Conservation (phyloP, 2,329 filamentous ascomycete genomes). For the Colletotrichum sp. region DNA sequence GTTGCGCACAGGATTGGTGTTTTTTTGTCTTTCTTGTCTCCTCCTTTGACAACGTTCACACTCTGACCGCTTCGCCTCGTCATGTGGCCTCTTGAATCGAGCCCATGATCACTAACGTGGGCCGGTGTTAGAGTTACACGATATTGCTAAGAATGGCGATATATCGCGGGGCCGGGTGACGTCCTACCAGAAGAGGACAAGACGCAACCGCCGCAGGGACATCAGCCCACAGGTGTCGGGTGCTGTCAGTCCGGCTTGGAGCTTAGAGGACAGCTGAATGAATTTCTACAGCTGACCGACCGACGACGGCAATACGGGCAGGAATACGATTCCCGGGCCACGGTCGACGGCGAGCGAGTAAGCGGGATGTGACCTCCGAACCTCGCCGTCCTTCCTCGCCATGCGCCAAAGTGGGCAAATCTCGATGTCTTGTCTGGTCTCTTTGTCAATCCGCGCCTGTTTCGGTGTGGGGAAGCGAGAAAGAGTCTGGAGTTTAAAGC, state of each 20-base stretch:
- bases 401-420: slow-evolving; percentile 15
- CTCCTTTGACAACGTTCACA: background rate
- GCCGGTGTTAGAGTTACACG: background rate
- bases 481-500: background rate
- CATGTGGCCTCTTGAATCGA: background rate
- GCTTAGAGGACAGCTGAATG: background rate
- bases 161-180: background rate
- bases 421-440: background rate
- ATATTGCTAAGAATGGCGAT: background rate
- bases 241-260: background rate
- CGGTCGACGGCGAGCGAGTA: background rate
- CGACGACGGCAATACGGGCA: background rate
- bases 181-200: background rate
- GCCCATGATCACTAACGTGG: background rate
- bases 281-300: background rate
- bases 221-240: background rate
- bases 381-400: background rate
- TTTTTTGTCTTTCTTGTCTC: background rate
- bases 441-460: slow-evolving; percentile 3
- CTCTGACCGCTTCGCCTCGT: background rate
- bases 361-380: slow-evolving; percentile 2
- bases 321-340: background rate
- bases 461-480: background rate
- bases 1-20: slow-evolving; percentile 7
- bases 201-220: background rate